Conservation (phyloP, 1,284 basidiomycete genomes). For the Sphaerobolus stellatus region DNA sequence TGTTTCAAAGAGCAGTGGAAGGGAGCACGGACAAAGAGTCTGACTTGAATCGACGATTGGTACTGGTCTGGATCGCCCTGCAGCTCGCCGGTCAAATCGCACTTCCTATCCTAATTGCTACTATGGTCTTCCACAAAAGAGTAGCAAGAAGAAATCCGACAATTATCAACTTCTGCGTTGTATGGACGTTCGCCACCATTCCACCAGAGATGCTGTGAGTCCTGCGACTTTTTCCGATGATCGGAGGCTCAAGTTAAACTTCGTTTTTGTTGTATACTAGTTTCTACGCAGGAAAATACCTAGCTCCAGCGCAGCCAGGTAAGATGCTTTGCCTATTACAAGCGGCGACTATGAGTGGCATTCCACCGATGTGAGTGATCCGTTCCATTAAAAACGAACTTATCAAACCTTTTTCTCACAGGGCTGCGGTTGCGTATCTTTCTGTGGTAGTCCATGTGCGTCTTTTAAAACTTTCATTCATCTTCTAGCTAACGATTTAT, state of each 20-base stretch:
- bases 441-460: constrained; percentile 5
- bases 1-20: not conserved
- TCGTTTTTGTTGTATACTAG: not conserved
- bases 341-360: constrained; percentile 5
- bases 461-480: not conserved
- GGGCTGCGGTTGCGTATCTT: constrained; percentile 7
- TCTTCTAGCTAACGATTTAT: not conserved
- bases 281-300: constrained; percentile 3
- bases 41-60: no score
- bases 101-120: constrained; percentile 49
- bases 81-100: constrained; percentile 44
- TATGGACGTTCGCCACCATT: constrained; percentile 8
- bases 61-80: constrained; percentile 5
- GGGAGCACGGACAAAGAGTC: no score
- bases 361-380: not conserved
- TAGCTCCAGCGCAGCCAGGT: not conserved
- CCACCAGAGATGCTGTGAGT: constrained; percentile 3
- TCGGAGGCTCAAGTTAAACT: not conserved
- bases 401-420: not conserved
- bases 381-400: not conserved
- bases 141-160: constrained; percentile 20
- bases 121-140: constrained; percentile 42
- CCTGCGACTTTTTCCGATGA: not conserved
- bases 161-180: constrained; percentile 6
- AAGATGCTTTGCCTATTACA: constrained; percentile 2